Evolutionary conservation across 2,329 filamentous ascomycete species (phyloP).

Genomic region (Exserohilum rostratum): DNA sequence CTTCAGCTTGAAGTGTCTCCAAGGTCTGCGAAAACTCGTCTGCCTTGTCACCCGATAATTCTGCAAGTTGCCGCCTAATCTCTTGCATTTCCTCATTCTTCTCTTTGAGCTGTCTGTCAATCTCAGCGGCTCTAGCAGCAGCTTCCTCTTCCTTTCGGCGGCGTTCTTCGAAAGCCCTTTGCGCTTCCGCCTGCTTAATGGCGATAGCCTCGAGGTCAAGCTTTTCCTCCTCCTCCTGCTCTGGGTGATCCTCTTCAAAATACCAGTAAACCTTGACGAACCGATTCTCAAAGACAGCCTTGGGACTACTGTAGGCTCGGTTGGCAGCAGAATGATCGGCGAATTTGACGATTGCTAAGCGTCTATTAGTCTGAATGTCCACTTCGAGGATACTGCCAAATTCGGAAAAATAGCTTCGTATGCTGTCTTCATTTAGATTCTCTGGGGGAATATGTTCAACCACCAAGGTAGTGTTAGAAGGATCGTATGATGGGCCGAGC

Average conservation of each 20-base stretch:
- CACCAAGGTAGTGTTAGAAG: constrained; percentile 70
- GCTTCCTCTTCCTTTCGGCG: constrained; percentile 67
- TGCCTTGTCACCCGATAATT: constrained; percentile 41
- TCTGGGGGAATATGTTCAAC: constrained; percentile 80
- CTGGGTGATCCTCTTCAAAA: constrained; percentile 50
- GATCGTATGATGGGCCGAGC: constrained; percentile 67
- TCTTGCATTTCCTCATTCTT: constrained; percentile 70
- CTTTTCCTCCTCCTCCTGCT: constrained; percentile 51
- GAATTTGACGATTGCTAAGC: constrained; percentile 73
- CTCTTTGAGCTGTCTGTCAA: constrained; percentile 68
- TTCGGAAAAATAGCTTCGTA: constrained; percentile 72
- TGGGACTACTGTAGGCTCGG: constrained; percentile 75
- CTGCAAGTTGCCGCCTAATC: constrained; percentile 67
- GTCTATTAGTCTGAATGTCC: constrained; percentile 69
- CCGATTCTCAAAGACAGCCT: constrained; percentile 81
- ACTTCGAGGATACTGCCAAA: constrained; percentile 72
- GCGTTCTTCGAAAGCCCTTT: constrained; percentile 71
- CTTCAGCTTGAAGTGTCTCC: constrained; percentile 51
- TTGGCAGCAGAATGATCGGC: constrained; percentile 69
- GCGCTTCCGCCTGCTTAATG: constrained; percentile 72
- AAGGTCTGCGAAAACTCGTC: constrained; percentile 27
- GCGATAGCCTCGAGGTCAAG: constrained; percentile 74
- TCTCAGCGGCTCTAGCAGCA: constrained; percentile 65
- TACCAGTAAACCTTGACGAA: constrained; percentile 87
- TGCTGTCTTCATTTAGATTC: constrained; percentile 67